A percentile compares a stretch with the other conserved stretches of the same genome.
Evolutionary conservation across 257 asterid species (phyloP).

Genomic region (Ligustrum vulgare): DNA sequence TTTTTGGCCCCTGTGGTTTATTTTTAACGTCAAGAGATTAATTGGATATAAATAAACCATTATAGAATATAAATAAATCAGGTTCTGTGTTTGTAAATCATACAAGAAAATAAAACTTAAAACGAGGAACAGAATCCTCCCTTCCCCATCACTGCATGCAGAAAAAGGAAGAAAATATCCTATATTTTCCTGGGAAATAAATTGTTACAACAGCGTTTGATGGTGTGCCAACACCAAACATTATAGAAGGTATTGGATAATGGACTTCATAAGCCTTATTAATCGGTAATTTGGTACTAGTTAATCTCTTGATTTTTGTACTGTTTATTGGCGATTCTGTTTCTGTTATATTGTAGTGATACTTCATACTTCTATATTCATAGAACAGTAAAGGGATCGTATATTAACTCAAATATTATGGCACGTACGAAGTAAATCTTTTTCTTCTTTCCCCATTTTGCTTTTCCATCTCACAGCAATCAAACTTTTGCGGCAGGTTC

Average conservation of each 20-base stretch:
- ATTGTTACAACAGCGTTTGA: no score
- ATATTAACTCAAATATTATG: neutral
- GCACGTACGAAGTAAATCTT: neutral
- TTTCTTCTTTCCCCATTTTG: neutral
- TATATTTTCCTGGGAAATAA: neutral
- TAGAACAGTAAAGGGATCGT: neutral
- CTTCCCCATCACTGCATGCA: neutral
- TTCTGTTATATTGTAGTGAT: neutral
- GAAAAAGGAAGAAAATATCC: neutral
- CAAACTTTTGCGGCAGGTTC: constrained; percentile 56
- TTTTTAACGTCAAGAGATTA: neutral
- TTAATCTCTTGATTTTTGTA: no score
- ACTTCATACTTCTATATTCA: neutral
- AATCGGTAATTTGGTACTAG: no score
- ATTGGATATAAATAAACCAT: no score
- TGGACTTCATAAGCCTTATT: no score
- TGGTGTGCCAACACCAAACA: neutral
- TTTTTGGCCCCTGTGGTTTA: no score
- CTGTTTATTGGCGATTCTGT: no score
- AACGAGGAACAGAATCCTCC: neutral
- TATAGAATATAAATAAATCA: no score
- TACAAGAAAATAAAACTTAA: neutral
- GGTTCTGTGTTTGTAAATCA: neutral
- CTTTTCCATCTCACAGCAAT: neutral
- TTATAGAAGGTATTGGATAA: no score